Base-by-base conservation (phyloP, 345 rosid genomes). In the Turnera subulata region DNA sequence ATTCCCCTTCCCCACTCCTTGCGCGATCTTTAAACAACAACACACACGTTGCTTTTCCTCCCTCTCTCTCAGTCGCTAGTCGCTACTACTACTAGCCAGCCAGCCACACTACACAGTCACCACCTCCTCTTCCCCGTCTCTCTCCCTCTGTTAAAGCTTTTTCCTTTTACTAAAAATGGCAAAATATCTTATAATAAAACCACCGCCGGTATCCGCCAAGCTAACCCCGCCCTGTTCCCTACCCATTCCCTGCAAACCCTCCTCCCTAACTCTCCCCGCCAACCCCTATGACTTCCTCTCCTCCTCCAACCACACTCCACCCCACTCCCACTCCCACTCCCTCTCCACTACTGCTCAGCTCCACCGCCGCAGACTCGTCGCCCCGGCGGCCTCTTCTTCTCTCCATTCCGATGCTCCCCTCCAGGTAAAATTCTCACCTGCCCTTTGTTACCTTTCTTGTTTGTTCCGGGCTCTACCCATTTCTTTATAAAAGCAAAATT, bases 381-480 rank as follows among this genome's bases (percentile, higher is more conserved):
- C 16, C 21, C 73, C 79, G 25, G 58, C 63, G n/a, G n/a, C n/a
- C n/a, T n/a, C n/a, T 70, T 60, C 66, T 18, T 84, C 92, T 22
- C 67, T 69, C 37, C 76, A 81, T 23, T 81, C 91, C 6, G 89
- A 84, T 43, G 67, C 65, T 33, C 88, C 92, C 58, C 78, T 43
- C 22, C 35, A 29, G 35, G n/a, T 42, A 11, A 13, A 9, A 37
- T 37, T 37, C 13, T 13, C 40, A 37, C 11, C 40, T 37, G 11
- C 13, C 40, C 13, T 9, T 37, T 16, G 7, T 2, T 16, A 2
- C 16, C 45, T 42, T 42, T 16, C 12, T 42, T 16, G 5, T 42
- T 9, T 42, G 4, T 8, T 9, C 45, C n/a, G 45, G 16, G 14
- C 12, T 15, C n/a, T 16, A 11, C 12, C 45, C 14, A 10, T 16